phyloP scores from a whole-genome alignment of 1,139 yeast genomes.

The Trichomonascaceae sp. region DNA sequence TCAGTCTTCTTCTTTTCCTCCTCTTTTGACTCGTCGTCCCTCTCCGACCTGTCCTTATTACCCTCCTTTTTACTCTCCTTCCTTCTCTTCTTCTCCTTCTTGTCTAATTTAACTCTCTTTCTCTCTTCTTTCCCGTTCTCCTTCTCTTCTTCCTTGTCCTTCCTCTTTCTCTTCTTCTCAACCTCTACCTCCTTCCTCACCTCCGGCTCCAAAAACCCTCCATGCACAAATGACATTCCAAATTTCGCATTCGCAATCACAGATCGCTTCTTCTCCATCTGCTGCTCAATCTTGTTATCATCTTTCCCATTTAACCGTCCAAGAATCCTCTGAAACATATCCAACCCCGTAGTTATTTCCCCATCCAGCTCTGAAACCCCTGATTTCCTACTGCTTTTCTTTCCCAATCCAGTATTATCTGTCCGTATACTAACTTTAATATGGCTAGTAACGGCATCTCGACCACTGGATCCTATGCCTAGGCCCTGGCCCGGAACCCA shows the following conservation, averaged over 20 bases:
- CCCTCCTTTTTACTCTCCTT: constrained; percentile 25
- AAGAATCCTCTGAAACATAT: constrained; percentile 83
- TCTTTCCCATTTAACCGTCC: constrained; percentile 60
- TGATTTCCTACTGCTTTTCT: constrained; percentile 49
- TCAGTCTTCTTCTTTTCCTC: constrained; percentile 25
- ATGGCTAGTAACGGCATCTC: constrained; percentile 59
- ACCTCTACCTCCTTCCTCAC: constrained; percentile 19
- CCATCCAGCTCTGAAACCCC: constrained; percentile 56
- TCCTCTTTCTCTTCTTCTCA: constrained; percentile 26
- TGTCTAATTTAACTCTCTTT: constrained; percentile 31
- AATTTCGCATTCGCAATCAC: constrained; percentile 72
- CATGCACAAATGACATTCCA: constrained; percentile 83
- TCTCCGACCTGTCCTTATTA: constrained; percentile 26
- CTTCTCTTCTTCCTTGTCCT: constrained; percentile 29
- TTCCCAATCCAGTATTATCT: constrained; percentile 82
- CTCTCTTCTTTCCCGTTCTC: constrained; percentile 29
- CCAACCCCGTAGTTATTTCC: constrained; percentile 86
- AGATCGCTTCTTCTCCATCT: constrained; percentile 33
- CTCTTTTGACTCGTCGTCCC: constrained; percentile 21
- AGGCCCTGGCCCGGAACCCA: constrained; percentile 92
- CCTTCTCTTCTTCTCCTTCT: constrained; percentile 23
- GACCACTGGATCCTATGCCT: constrained; percentile 52
- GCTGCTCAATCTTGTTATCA: constrained; percentile 26
- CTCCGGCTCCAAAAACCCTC: constrained; percentile 55
- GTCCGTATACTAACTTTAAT: constrained; percentile 76